Evolutionary conservation across 805 yeast species (phyloP).

Genomic region (Kazachstania martiniae): DNA sequence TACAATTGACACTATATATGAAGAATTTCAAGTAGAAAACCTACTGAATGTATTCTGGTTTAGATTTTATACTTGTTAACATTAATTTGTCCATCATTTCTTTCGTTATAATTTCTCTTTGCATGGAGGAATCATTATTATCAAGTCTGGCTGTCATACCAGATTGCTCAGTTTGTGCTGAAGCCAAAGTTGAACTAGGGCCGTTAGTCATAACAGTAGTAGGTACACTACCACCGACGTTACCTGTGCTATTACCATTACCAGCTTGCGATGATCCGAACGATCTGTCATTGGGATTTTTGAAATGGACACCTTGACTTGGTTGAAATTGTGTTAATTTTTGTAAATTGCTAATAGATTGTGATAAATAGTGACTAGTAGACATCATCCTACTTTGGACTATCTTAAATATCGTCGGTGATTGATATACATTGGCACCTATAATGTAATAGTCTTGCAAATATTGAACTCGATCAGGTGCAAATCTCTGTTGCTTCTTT

Average conservation of each 20-base stretch:
- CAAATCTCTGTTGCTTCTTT: slow-evolving; percentile 62
- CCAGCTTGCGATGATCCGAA: slow-evolving; percentile 2
- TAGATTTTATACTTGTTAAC: slow-evolving; percentile 24
- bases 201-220: slow-evolving; percentile 1
- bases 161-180: too few species aligned
- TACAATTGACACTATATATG: too few species aligned
- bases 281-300: neutral
- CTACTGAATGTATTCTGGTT: slow-evolving; percentile 21
- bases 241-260: slow-evolving; percentile 2
- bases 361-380: slow-evolving; percentile 32
- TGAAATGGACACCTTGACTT: slow-evolving; percentile 38
- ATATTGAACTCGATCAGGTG: slow-evolving; percentile 32
- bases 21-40: too few species aligned
- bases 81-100: slow-evolving; percentile 26
- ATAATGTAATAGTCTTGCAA: slow-evolving; percentile 76
- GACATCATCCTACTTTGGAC: slow-evolving; percentile 60
- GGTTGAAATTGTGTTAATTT: slow-evolving; percentile 46
- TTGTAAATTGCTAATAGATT: slow-evolving; percentile 38
- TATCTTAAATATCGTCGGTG: slow-evolving; percentile 67
- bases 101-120: slow-evolving; percentile 13
- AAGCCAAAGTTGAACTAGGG: too few species aligned
- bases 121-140: neutral
- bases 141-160: slow-evolving; percentile 3
- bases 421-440: slow-evolving; percentile 87
- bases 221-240: slow-evolving; percentile 2